Base-by-base conservation (phyloP, 805 yeast genomes). In the Isabelozyma pseudorhagii region DNA sequence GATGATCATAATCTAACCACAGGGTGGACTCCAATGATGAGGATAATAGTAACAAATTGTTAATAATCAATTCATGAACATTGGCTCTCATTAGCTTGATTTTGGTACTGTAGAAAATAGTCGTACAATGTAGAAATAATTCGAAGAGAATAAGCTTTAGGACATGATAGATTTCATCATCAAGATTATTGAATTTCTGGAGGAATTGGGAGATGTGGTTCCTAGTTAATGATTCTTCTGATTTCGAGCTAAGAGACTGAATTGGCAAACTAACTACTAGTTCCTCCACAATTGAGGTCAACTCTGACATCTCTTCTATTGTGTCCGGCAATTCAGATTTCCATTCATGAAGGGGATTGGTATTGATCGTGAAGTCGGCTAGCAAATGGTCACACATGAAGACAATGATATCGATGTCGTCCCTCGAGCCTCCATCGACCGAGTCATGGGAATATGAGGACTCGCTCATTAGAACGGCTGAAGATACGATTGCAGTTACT, bases 341-440 rank as follows among this genome's bases (percentile, higher is more conserved):
- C 77, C 77, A 73, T 50, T 67, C 64, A 39, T 45, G 40, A 8
- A 73, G 57, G n/a, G 63, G 51, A 8, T 61, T 64, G 29, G 47
- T 53, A 48, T 72, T 66, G 50, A 72, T 50, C 9, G 54, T 50
- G 50, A 56, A 60, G 36, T 56, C 55, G 14, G 65, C 56, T 25
- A 68, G 52, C 6, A 61, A 60, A 5, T 48, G 45, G 18, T 56
- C 58, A 53, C 71, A 64, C 6, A 63, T 39, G 41, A 44, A 49
- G 29, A 62, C 48, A n/a, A 67, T 58, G 38, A 66, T 18, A 10
- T 40, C 42, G 13, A 29, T 38, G 40, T 40, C 42, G 10, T 55
- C 59, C 7, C 57, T 52, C 7, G 41, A 40, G 38, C 29, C 36
- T 41, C 17, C 10, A 17, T 9, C 40, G 21, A 14, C 40, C 15